Conservation (phyloP, 257 asterid genomes). For the Cordia subcordata region DNA sequence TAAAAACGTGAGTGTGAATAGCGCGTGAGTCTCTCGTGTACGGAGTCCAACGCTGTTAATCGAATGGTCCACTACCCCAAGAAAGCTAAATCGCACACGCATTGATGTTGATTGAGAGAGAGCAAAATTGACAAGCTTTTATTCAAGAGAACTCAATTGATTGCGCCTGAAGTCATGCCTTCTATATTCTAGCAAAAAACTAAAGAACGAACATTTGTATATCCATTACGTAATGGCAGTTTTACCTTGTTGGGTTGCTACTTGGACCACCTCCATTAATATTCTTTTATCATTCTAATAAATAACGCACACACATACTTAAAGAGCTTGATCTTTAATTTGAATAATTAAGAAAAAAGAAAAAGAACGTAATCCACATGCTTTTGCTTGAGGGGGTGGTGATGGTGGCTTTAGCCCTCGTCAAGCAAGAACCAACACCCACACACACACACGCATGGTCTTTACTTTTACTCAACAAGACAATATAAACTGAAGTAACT, state of each 20-base stretch:
- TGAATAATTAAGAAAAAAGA: too few species aligned
- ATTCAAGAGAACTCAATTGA: background rate
- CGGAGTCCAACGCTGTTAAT: too few species aligned
- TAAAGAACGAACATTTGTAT: constrained; percentile 3
- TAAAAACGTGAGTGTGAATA: too few species aligned
- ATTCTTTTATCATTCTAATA: constrained; percentile 9
- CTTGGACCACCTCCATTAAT: constrained; percentile 4
- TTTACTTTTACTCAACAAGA: constrained; percentile 1
- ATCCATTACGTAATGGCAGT: constrained; percentile 10
- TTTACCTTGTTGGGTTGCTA: constrained; percentile 7
- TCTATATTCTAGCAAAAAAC: background rate
- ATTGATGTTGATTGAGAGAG: too few species aligned
- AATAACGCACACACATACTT: constrained; percentile 12
- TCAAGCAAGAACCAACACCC: background rate
- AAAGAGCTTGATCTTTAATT: background rate
- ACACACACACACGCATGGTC: background rate
- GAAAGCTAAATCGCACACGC: too few species aligned
- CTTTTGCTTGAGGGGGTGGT: constrained; percentile 20
- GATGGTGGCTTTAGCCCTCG: constrained; percentile 8
- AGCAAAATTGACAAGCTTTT: too few species aligned
- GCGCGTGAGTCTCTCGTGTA: too few species aligned
- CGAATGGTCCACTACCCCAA: too few species aligned
- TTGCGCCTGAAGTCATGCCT: constrained; percentile 10
- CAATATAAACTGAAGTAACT: background rate
- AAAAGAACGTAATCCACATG: constrained; percentile 21